A percentile compares a stretch with the other conserved stretches of the same genome.
Evolutionary conservation across 805 yeast genomes (phyloP).

Genomic region (Metschnikowia koreensis): DNA sequence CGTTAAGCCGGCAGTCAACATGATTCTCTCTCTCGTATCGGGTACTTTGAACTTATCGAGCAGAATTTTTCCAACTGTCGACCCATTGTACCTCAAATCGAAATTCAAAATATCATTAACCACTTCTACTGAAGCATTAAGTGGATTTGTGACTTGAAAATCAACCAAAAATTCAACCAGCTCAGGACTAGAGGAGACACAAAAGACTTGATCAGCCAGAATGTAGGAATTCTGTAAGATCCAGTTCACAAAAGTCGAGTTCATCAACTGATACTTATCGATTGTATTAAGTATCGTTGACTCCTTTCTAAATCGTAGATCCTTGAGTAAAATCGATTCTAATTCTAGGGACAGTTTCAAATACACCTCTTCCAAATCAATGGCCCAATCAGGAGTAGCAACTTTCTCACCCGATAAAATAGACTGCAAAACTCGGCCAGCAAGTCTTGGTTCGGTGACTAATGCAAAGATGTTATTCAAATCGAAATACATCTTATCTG

Average conservation of each 20-base stretch:
- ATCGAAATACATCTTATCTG: slow-evolving; percentile 42
- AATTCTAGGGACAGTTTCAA: slow-evolving; percentile 8
- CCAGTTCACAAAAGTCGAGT: slow-evolving; percentile 8
- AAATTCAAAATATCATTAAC: slow-evolving; percentile 25
- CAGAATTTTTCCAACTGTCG: slow-evolving; percentile 32
- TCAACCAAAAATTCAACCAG: slow-evolving; percentile 28
- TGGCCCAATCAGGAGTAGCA: slow-evolving; percentile 2
- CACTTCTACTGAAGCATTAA: slow-evolving; percentile 23
- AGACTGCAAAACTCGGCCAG: slow-evolving; percentile 1
- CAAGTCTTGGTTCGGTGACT: slow-evolving; percentile 34
- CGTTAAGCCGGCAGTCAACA: slow-evolving; percentile 20
- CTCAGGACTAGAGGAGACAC: slow-evolving; percentile 26
- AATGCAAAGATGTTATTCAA: slow-evolving; percentile 41
- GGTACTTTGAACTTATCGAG: slow-evolving; percentile 23
- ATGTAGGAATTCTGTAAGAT: slow-evolving; percentile 5
- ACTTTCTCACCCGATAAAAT: not conserved
- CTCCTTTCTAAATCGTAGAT: not conserved
- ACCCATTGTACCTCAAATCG: slow-evolving; percentile 29
- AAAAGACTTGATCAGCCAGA: slow-evolving; percentile 16
- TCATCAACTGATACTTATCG: not conserved
- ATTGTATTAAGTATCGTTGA: not conserved
- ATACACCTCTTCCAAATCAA: not conserved
- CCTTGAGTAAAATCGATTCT: slow-evolving; percentile 2
- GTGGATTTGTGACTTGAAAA: slow-evolving; percentile 33
- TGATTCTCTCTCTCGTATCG: slow-evolving; percentile 13